Conservation (phyloP, 2,329 filamentous ascomycete species). For the Ascochyta lentis region DNA sequence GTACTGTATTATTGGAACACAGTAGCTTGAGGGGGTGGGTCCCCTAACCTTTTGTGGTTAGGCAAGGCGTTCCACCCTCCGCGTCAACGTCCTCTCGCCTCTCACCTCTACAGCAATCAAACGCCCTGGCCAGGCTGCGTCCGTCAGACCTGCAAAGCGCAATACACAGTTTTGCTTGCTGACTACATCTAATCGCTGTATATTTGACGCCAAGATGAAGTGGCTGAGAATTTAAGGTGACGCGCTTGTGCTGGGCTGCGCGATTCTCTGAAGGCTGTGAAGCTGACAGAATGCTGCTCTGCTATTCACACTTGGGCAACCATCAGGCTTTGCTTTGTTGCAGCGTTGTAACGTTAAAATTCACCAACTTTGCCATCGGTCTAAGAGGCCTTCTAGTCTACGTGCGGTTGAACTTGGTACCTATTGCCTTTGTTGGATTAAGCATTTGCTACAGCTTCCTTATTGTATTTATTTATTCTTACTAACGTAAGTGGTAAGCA, state of each 20-base stretch:
- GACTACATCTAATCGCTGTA: too few relatives aligned
- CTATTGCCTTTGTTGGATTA: not conserved
- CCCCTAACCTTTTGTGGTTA: not conserved
- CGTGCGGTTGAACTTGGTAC: not conserved
- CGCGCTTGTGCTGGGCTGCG: not conserved
- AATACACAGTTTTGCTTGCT: not conserved
- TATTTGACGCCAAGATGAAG: not conserved
- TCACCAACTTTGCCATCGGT: not conserved
- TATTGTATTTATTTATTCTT: not conserved
- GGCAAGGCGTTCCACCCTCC: not conserved
- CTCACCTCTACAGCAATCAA: not conserved
- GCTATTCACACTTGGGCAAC: not conserved
- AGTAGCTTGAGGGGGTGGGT: not conserved
- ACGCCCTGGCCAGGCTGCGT: not conserved
- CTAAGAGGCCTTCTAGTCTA: not conserved
- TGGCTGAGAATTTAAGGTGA: not conserved
- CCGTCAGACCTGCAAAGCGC: not conserved
- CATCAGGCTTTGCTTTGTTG: not conserved
- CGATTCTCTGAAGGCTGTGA: not conserved
- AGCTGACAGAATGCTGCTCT: slow-evolving; percentile 1
- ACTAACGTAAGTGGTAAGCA: too few relatives aligned
- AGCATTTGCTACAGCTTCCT: not conserved
- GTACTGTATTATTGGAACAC: not conserved
- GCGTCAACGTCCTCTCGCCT: not conserved
- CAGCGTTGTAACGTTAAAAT: not conserved